Evolutionary conservation across 768 basidiomycete genomes (phyloP), one percentile per base, ranked within the genome.

Genomic region (Xerocomellus amylosporus): DNA sequence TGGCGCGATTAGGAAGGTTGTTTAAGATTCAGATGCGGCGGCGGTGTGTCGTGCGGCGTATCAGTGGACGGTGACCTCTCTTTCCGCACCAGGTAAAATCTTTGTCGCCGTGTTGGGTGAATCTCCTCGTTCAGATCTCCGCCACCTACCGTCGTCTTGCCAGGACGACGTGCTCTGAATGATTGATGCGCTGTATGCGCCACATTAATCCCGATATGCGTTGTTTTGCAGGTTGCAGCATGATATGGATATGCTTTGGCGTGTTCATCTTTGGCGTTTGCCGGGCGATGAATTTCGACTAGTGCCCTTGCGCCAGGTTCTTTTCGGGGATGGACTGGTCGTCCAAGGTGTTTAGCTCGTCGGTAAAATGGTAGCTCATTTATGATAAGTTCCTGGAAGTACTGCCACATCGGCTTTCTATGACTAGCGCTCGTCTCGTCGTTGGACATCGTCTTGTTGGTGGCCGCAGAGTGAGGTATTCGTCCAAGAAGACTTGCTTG

Each of bases 401-500:
- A 46, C 9, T 30, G 30, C 30, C 5, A 8, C 30, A 39, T 14
- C 12, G 19, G 20, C 28, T 38, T 28, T 55, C 20, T 15, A 19
- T 55, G 41, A 31, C 40, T 37, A 33, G 19, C 47, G 28, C 49
- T 40, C 41, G 38, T 33, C 54, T 41, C 15, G 30, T 20, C 44
- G 41, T 28, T 42, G 54, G 34, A 14, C 20, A 44, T 20, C 28
- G 15, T 34, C 38, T 40, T 24, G 31, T 28, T 42, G 24, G 34
- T 10, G 36, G 36, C 26, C 31, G 24, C 8, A 44, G 20, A 20
- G 15, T 31, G 34, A 43, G 15, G 37, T 14, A 47, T 36, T 36
- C 58, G 48, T 57, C 37, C 51, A 28, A 52, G 63, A 40, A 44
- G 26, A 50, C 58, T 20, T 43, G 60, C 46, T 26, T 24, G 46